phyloP scores from a whole-genome alignment of 1,139 yeast genomes.

The Schizosaccharomyces versatilis region DNA sequence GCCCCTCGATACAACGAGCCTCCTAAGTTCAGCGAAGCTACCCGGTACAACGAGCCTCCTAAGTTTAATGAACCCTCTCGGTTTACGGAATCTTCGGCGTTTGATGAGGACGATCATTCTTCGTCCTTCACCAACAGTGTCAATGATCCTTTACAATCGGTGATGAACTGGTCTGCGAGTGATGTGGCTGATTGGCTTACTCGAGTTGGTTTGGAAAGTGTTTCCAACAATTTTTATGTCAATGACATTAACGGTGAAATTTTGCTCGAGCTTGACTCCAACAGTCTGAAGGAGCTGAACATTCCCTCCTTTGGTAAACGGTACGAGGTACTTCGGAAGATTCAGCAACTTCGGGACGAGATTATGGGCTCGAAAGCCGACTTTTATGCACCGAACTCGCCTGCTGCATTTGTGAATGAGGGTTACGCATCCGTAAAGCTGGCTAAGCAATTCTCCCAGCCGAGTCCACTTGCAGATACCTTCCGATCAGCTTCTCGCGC shows the following conservation, averaged over 20 bases:
- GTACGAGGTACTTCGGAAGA: slow-evolving; percentile 74
- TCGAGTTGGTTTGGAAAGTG: slow-evolving; percentile 41
- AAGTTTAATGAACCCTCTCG: slow-evolving; percentile 28
- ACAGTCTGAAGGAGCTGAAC: slow-evolving; percentile 74
- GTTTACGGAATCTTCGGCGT: slow-evolving; percentile 22
- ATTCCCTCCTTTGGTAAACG: slow-evolving; percentile 86
- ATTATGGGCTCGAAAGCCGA: too few species aligned
- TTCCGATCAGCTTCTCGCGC: too few species aligned
- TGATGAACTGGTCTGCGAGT: slow-evolving; percentile 52
- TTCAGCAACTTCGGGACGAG: slow-evolving; percentile 33
- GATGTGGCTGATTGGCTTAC: slow-evolving; percentile 66
- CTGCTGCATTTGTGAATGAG: too few species aligned
- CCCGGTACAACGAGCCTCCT: too few species aligned
- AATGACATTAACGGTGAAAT: slow-evolving; percentile 82
- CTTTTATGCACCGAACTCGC: too few species aligned
- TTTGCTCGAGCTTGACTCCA: slow-evolving; percentile 60
- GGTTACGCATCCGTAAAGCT: too few species aligned
- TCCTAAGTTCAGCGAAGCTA: too few species aligned
- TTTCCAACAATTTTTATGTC: slow-evolving; percentile 56
- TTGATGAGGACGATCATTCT: slow-evolving; percentile 50
- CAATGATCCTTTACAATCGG: not conserved
- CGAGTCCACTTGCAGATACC: too few species aligned
- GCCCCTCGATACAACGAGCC: too few species aligned
- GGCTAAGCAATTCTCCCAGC: too few species aligned
- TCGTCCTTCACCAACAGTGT: too few species aligned